These are phyloP conservation scores for Aspergillus leporis DNA, from an alignment of 495 filamentous ascomycete genomes.

Conservation along the genomic window DNA sequence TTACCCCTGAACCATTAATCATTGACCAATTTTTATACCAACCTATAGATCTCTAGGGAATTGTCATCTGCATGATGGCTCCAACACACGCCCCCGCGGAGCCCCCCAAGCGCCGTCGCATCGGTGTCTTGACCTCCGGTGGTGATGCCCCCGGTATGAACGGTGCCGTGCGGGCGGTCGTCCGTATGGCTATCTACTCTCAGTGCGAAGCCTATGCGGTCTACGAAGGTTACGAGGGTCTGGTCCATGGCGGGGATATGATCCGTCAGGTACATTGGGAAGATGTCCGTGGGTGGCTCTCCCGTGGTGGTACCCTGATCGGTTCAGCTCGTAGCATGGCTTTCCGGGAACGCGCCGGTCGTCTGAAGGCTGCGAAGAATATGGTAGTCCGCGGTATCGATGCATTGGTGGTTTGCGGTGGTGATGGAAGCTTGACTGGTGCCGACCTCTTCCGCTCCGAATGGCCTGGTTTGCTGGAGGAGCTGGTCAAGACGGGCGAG, in stretches of 20 bases:
- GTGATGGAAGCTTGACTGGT: slow-evolving; percentile 95
- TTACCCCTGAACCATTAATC: slow-evolving; percentile 11
- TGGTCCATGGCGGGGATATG: slow-evolving; percentile 84
- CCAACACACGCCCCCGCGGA: slow-evolving; percentile 33
- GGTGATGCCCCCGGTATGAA: slow-evolving; percentile 99
- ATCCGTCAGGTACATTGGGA: slow-evolving; percentile 90
- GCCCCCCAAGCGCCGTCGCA: slow-evolving; percentile 67
- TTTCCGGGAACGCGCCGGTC: slow-evolving; percentile 84
- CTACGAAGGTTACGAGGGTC: slow-evolving; percentile 94
- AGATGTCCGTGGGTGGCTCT: slow-evolving; percentile 92
- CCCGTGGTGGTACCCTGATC: slow-evolving; percentile 94
- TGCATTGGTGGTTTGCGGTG: slow-evolving; percentile 93
- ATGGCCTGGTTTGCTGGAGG: slow-evolving; percentile 83
- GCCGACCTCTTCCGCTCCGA: slow-evolving; percentile 91
- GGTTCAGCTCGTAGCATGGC: slow-evolving; percentile 88
- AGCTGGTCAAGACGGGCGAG: slow-evolving; percentile 71
- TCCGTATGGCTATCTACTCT: slow-evolving; percentile 85
- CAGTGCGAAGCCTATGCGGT: slow-evolving; percentile 87
- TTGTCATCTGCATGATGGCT: slow-evolving; percentile 32
- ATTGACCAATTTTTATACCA: slow-evolving; percentile 7
- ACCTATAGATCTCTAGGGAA: slow-evolving; percentile 4
- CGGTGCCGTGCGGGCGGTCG: slow-evolving; percentile 87
- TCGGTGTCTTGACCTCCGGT: slow-evolving; percentile 94
- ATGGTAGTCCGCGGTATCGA: slow-evolving; percentile 91
- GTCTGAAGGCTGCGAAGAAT: slow-evolving; percentile 86